Base-by-base conservation (phyloP, 768 basidiomycete genomes). In the Nevesoporus exiguus region DNA sequence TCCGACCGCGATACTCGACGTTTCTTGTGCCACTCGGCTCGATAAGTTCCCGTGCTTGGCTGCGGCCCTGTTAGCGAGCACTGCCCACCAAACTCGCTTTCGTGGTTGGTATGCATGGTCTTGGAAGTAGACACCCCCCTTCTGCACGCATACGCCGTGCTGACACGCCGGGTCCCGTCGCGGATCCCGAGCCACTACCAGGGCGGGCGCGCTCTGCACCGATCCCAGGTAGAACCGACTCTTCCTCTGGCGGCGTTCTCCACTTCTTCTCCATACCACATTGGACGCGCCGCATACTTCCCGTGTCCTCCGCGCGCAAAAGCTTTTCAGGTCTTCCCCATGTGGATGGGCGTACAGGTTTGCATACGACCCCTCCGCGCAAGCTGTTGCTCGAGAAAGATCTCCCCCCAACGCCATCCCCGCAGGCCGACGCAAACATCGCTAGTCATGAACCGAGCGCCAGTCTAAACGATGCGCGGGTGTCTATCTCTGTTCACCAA, bases 191-290 rank as follows among this genome's bases (percentile, higher is more conserved):
- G 37, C 51, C 42, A 42, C 52, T 77, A 24, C 62, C 79, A 78
- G 47, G 80, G 78, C 25, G 77, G 74, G 27, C 80, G 74, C 68
- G 71, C 22, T 24, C 48, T 36, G 71, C 76, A n/a, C 74, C 77
- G 9, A 75, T 76, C 8, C 77, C 80, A 27, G 74, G 75, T 22
- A 77, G 22, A 22, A 30, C n/a, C 40, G 36, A 34, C 13, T 73
- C 74, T 47, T 77, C 78, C 13, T 73, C 80, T 13, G 78, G 54
- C 10, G 50, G 59, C 44, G 50, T 46, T 15, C 52, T 56, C 33
- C 83, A 82, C 68, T 82, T 88, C 70, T 82, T 88, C 68, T 83
- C 86, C 22, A 69, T 85, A 24, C 82, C 85, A 15, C 74, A 77
- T 56, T 86, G 85, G 85, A 80, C 75, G 62, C 84, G 80, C 60